Percentiles rank a stretch among this genome's conserved stretches.
Evolutionary conservation across 75 land plant species (phyloP).

Genomic region (Selaginella moellendorffii): DNA sequence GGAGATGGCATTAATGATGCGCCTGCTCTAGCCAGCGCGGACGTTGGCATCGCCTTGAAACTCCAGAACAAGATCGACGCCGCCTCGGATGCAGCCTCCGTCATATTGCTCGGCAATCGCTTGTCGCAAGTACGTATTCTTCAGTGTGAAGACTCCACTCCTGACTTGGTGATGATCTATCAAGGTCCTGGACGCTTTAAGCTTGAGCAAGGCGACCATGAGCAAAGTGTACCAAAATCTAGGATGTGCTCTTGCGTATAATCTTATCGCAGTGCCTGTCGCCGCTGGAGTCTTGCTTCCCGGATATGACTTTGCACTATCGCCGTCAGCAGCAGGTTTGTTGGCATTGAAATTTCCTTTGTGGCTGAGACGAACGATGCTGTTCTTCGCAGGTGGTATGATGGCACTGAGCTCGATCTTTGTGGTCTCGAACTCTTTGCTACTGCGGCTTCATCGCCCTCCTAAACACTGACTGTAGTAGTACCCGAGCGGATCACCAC

Average conservation of each 20-base stretch:
- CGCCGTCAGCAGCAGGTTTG: constrained; percentile 82
- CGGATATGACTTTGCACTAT: constrained; percentile 63
- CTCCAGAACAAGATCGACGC: constrained; percentile 68
- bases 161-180: too few species aligned
- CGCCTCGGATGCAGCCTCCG: constrained; percentile 93
- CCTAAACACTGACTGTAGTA: too few species aligned
- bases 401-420: constrained; percentile 95
- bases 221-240: constrained; percentile 82
- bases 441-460: constrained; percentile 50
- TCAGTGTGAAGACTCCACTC: too few species aligned
- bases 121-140: constrained; percentile 91
- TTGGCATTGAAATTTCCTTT: neutral
- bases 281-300: constrained; percentile 95
- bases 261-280: constrained; percentile 67
- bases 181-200: constrained; percentile 70
- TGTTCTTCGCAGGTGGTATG: constrained; percentile 52
- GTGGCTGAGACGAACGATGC: too few species aligned
- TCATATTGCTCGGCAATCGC: constrained; percentile 75
- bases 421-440: constrained; percentile 80
- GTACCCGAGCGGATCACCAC: too few species aligned
- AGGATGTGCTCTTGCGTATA: constrained; percentile 86
- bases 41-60: constrained; percentile 90
- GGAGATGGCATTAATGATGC: constrained; percentile 99
- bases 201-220: constrained; percentile 74
- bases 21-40: constrained; percentile 88